Evolutionary conservation across 2,329 filamentous ascomycete genomes (phyloP), one percentile per base, ranked within the genome.

Genomic region (Colletotrichum lentis): DNA sequence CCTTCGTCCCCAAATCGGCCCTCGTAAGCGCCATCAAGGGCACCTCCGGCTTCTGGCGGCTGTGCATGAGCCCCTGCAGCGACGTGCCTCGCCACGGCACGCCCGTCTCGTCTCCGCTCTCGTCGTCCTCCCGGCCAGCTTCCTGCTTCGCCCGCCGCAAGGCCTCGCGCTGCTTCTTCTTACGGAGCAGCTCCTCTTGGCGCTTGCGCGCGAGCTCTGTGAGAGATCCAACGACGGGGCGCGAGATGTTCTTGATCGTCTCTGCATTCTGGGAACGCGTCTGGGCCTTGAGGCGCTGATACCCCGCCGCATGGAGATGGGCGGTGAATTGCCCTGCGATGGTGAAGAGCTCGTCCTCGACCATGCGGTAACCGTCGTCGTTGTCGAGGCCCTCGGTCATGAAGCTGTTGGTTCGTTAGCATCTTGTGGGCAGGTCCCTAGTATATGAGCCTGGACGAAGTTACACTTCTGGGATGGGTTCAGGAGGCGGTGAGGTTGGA

Each of bases 321-420:
- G 85, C 84, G 0, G 92, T 95, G 77, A 92, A 95, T 3, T 82
- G 80, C 60, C 88, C 86, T 0, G 92, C 92, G 0, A 88, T 86
- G 18, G 85, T 80, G 22, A 90, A 79, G 70, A 96, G 88, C 72
- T 95, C 92, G 73, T 96, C 92, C 77, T 95, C 92, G 0, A 96
- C 92, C 90, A 95, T 94, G 73, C 91, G 89, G 77, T 88, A 95
- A 62, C 80, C 80, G 74, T 94, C 91, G 76, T 96, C 92, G n/a
- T 84, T 77, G 4, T 85, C 81, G n/a, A 85, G 77, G 3, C 88
- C 89, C 54, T 88, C 83, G 2, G 82, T 80, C 90, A 95, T 94
- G 75, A 83, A 83, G 37, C 87, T 89, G 62, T 11, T 7, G 12
- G 1, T 18, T 18, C 1, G 41, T 71, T 59, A 74, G 72, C 55